A percentile compares a stretch with the other conserved stretches of the same genome.
phyloP scores from a whole-genome alignment of 352 stramenopile species.

The Globisporangium yorkense region DNA sequence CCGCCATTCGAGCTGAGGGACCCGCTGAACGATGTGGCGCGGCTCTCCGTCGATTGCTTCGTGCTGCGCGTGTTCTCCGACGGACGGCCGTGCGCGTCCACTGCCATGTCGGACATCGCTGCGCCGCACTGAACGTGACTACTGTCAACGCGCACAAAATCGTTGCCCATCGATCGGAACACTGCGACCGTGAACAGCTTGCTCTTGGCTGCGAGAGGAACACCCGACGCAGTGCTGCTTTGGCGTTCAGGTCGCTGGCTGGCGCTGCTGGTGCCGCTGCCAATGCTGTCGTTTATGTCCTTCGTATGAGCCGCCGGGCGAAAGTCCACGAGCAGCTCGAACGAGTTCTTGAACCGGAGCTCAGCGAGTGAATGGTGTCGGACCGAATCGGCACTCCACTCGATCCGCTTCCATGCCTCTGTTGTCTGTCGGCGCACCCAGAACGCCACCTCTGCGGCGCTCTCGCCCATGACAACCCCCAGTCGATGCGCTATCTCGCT shows the following conservation, averaged over 20 bases:
- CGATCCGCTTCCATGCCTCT: slow-evolving; percentile 52
- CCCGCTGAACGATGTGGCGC: slow-evolving; percentile 6
- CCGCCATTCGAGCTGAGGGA: slow-evolving; percentile 3
- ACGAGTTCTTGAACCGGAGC: slow-evolving; percentile 35
- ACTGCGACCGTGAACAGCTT: slow-evolving; percentile 31
- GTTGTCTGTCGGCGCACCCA: slow-evolving; percentile 56
- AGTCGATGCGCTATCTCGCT: slow-evolving; percentile 55
- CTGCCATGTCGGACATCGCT: neutral
- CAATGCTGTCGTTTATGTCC: neutral
- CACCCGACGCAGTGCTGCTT: slow-evolving; percentile 13
- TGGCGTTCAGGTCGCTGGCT: neutral
- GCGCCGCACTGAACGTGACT: neutral
- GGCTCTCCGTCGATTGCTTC: slow-evolving; percentile 14
- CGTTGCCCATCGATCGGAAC: slow-evolving; percentile 56
- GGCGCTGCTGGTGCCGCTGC: slow-evolving; percentile 17
- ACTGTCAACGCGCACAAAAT: slow-evolving; percentile 30
- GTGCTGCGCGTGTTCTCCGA: slow-evolving; percentile 15
- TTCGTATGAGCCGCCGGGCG: slow-evolving; percentile 23
- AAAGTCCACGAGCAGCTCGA: slow-evolving; percentile 72
- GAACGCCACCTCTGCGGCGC: slow-evolving; percentile 46
- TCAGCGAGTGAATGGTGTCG: slow-evolving; percentile 28
- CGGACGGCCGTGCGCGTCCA: neutral
- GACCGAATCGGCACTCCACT: slow-evolving; percentile 41
- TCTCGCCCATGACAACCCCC: slow-evolving; percentile 44
- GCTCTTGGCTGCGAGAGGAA: slow-evolving; percentile 1